phyloP scores from a whole-genome alignment of 768 basidiomycete genomes.

The Hemileccinum impolitum region DNA sequence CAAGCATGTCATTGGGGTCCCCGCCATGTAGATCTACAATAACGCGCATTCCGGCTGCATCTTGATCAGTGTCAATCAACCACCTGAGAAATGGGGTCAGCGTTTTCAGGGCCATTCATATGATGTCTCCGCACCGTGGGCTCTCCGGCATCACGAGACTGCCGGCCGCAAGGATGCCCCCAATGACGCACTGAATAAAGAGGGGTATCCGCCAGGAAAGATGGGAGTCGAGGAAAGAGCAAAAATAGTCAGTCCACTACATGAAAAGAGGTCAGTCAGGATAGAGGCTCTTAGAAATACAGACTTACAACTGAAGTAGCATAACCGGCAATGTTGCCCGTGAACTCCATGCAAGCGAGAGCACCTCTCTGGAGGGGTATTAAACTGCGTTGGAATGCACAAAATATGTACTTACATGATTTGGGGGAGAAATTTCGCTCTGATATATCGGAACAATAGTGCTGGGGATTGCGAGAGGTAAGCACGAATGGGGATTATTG shows the following conservation, averaged over 20 bases:
- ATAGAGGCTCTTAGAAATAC: background rate
- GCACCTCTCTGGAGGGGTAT: constrained; percentile 64
- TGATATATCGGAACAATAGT: constrained; percentile 96
- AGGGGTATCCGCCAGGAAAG: constrained; percentile 91
- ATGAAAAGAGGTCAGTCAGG: background rate
- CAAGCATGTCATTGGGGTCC: constrained; percentile 59
- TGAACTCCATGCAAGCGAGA: constrained; percentile 94
- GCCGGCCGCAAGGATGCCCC: constrained; percentile 72
- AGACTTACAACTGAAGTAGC: constrained; percentile 78
- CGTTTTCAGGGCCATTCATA: background rate
- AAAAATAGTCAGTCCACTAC: constrained; percentile 94
- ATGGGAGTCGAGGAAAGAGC: constrained; percentile 83
- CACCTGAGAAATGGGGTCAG: constrained; percentile 47
- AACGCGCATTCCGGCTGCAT: constrained; percentile 79
- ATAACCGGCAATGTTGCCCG: constrained; percentile 89
- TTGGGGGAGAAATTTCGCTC: constrained; percentile 91
- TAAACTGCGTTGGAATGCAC: background rate
- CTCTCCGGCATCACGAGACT: constrained; percentile 87
- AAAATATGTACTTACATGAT: constrained; percentile 55
- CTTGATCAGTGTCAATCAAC: constrained; percentile 85
- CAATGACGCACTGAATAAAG: constrained; percentile 85
- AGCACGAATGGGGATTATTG: background rate
- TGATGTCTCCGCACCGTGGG: constrained; percentile 53
- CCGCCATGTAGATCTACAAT: constrained; percentile 89
- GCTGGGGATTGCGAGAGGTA: constrained; percentile 35